These are phyloP conservation scores for Funneliformis geosporum DNA, from an alignment of 192 early-diverging fungal species.

Conservation along the genomic window DNA sequence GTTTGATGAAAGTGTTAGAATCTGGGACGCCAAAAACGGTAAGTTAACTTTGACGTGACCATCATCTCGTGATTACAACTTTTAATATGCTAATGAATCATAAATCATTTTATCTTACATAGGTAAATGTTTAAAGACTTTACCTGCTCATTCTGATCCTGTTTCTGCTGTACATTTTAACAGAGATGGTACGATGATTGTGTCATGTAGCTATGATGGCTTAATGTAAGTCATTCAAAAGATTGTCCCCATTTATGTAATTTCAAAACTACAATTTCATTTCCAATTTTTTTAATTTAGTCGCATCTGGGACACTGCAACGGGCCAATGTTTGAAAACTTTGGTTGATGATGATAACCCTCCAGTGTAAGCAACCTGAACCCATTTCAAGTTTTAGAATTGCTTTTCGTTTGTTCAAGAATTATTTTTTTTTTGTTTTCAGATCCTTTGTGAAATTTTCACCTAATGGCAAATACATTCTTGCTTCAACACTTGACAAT, in stretches of 20 bases:
- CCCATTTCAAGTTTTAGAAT: slow-evolving; percentile 26
- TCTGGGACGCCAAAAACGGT: slow-evolving; percentile 95
- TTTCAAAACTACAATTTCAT: background rate
- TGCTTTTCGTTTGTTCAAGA: background rate
- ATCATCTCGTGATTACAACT: background rate
- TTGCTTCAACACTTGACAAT: slow-evolving; percentile 91
- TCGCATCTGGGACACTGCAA: slow-evolving; percentile 97
- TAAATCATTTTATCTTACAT: background rate
- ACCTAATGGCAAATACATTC: slow-evolving; percentile 98
- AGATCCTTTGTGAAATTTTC: slow-evolving; percentile 97
- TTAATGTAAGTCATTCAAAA: slow-evolving; percentile 66
- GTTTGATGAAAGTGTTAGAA: slow-evolving; percentile 94
- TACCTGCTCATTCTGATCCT: slow-evolving; percentile 95
- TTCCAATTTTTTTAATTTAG: slow-evolving; percentile 46
- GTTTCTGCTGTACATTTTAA: slow-evolving; percentile 96
- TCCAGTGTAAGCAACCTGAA: slow-evolving; percentile 69
- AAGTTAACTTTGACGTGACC: background rate
- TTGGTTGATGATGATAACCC: slow-evolving; percentile 95
- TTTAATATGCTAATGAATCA: background rate
- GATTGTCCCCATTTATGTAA: slow-evolving; percentile 13
- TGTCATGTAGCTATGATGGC: slow-evolving; percentile 92
- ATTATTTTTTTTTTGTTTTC: background rate
- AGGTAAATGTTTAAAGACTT: slow-evolving; percentile 87
- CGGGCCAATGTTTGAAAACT: slow-evolving; percentile 98
- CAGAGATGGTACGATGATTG: slow-evolving; percentile 95